A percentile compares a stretch with the other conserved stretches of the same genome.
These are phyloP conservation scores for Austroboletus festivus DNA, from an alignment of 768 basidiomycete species.

Conservation along the genomic window DNA sequence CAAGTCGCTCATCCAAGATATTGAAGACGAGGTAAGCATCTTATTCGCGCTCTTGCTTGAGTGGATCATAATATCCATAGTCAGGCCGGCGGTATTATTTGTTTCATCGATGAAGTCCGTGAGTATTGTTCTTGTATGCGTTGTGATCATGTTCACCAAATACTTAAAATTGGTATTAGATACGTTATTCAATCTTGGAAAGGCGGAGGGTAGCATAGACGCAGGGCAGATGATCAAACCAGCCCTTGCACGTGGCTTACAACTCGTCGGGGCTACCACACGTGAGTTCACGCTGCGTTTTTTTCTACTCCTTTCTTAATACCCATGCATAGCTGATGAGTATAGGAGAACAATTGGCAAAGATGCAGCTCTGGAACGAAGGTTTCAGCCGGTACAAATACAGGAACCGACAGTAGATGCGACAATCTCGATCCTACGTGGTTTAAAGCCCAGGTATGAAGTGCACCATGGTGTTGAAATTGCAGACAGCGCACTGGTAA, in stretches of 20 bases:
- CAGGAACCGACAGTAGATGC: slow-evolving; percentile 86
- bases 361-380: slow-evolving; percentile 85
- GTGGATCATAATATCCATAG: slow-evolving; percentile 13
- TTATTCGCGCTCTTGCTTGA: slow-evolving; percentile 25
- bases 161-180: slow-evolving; percentile 38
- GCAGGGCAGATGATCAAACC: slow-evolving; percentile 95
- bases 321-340: slow-evolving; percentile 55
- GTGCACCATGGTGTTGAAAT: slow-evolving; percentile 95
- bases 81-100: slow-evolving; percentile 75
- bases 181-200: slow-evolving; percentile 82
- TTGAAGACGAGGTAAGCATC: slow-evolving; percentile 68
- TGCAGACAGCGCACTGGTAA: slow-evolving; percentile 83
- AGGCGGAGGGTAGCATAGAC: slow-evolving; percentile 88
- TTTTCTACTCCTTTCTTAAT: background rate
- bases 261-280: slow-evolving; percentile 89
- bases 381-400: slow-evolving; percentile 87
- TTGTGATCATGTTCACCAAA: background rate
- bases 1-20: slow-evolving; percentile 85
- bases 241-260: slow-evolving; percentile 80
- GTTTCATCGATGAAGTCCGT: slow-evolving; percentile 95
- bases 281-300: slow-evolving; percentile 42
- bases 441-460: slow-evolving; percentile 80
- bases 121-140: slow-evolving; percentile 33
- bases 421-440: slow-evolving; percentile 83
- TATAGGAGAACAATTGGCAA: slow-evolving; percentile 90